Evolutionary conservation across 495 filamentous ascomycete genomes (phyloP), one percentile per base, ranked within the genome.

Genomic region (Lichenothelia convexa): DNA sequence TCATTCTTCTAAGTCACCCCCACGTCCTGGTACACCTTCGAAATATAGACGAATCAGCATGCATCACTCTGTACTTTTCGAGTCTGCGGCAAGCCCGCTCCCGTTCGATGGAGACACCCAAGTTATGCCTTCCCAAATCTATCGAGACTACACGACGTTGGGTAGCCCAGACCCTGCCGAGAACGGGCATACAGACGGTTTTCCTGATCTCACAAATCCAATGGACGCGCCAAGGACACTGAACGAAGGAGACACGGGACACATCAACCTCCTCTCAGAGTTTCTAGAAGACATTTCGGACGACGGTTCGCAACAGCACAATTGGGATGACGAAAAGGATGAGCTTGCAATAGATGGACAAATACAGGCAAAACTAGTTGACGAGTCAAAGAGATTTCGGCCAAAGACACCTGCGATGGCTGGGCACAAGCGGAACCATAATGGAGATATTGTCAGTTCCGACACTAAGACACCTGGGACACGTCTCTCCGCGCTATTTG

Each of bases 31-130:
- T 9, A 29, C 24, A 13, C 24, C 24, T 29, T 29, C 24, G 24
- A 9, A 29, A 29, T 11, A 9, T 29, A 13, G 24, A 9, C n/a
- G n/a, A 29, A 11, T 9, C 15, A 29, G 9, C 24, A 29, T 29
- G 24, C 15, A 9, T 29, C 24, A 29, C 15, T 29, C 24, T 9
- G 24, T 29, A 2, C 9, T 9, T 13, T 29, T 9, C 24, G 9
- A 29, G 15, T 29, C 9, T 29, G 9, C 2, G 24, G 9, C 9
- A 26, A 35, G 13, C 18, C 33, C 9, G 50, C n/a, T n/a, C n/a
- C n/a, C n/a, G n/a, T n/a, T n/a, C n/a, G n/a, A 42, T 16, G 56
- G 56, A 9, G 55, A 58, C 43, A 60, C 57, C 9, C 57, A 60
- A 40, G 44, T 48, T 6, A 49, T 49, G 46, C 51, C 56, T 35